These are phyloP conservation scores for Irpex lacteus DNA, from an alignment of 1,284 basidiomycete species.

Conservation along the genomic window DNA sequence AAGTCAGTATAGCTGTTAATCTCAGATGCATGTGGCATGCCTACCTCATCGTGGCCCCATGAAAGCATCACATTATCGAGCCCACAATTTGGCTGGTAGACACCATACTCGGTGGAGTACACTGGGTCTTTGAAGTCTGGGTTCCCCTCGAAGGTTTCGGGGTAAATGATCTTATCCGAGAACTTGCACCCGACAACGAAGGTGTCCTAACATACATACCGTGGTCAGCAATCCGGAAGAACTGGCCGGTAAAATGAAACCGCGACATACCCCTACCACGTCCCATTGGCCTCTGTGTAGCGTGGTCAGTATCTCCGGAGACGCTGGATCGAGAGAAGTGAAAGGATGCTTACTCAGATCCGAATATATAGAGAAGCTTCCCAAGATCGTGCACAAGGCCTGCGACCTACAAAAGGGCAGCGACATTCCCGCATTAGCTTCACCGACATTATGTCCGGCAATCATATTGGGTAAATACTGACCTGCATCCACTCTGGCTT, in stretches of 20 bases:
- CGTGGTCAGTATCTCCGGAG: not conserved
- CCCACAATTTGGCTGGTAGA: conserved; percentile 84
- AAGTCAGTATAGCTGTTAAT: conserved; percentile 5
- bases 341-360: conserved; percentile 47
- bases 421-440: not conserved
- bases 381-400: conserved; percentile 89
- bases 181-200: conserved; percentile 87
- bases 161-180: conserved; percentile 83
- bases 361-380: conserved; percentile 81
- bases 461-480: conserved; percentile 17
- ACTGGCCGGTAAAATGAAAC: not conserved
- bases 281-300: conserved; percentile 81
- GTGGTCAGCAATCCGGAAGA: not conserved
- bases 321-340: not conserved
- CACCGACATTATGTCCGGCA: not conserved
- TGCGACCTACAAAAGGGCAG: conserved; percentile 44
- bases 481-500: conserved; percentile 90
- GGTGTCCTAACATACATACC: conserved; percentile 56
- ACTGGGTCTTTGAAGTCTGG: conserved; percentile 71
- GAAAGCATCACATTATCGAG: conserved; percentile 89
- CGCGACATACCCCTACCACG: conserved; percentile 71
- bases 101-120: conserved; percentile 80
- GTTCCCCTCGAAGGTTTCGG: conserved; percentile 80
- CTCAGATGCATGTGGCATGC: conserved; percentile 12
- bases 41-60: conserved; percentile 87